Evolutionary conservation across 352 stramenopile species (phyloP), one percentile per base, ranked within the genome.

Genomic region (Phytophthora pini): DNA sequence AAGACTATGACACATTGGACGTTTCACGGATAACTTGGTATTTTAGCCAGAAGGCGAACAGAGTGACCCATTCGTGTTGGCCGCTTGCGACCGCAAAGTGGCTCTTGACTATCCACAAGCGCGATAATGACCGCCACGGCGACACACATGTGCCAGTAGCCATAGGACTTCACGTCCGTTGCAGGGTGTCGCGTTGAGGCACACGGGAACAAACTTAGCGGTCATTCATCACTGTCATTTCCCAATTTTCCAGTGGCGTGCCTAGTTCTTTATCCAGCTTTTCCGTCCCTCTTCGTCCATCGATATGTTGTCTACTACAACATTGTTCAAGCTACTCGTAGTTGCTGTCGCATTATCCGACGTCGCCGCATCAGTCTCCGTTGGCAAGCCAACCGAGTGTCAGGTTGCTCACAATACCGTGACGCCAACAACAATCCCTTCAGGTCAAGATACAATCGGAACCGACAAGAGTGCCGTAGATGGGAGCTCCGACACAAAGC

Each of bases 231-330:
- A 20, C 43, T n/a, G 17, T 67, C 59, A 67, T 60, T 67, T 15
- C 29, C 20, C 43, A 67, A 67, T 61, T 67, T 54, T 43, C 43
- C 24, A 2, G 5, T 53, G 22, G 12, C 12, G 41, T 34, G 39
- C 36, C 58, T 41, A 43, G 9, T 44, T 49, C 41, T 13, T 36
- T 13, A 36, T 13, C 40, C 13, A 26, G 26, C 11, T 32, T 49
- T 51, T 13, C 17, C 15, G 12, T 38, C 38, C 27, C 5, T 38
- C 24, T 41, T 22, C 43, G 41, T 60, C 41, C 34, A 66, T 36
- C 31, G 31, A 15, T 55, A 60, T 60, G 58, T 2, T 60, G 32
- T 60, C 49, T 8, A 60, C 48, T 11, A 66, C 59, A 50, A 60
- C n/a, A 20, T 20, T 57, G 36, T 12, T 57, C 45, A 64, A 55